Conservation (phyloP, 129 eudicot species). For the Helichrysum umbraculigerum region DNA sequence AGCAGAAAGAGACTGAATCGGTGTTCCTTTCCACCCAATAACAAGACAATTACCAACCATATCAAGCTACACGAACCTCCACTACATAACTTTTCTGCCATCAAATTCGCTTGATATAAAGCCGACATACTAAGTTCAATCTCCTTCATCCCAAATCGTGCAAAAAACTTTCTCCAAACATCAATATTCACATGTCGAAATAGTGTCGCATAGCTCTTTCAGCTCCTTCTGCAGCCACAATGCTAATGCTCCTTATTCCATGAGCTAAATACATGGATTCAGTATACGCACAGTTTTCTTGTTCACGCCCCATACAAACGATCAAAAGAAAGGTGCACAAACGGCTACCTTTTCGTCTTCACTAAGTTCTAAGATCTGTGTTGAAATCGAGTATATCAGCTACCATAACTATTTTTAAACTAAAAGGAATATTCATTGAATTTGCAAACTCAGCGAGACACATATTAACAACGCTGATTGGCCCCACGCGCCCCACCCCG, state of each 20-base stretch:
- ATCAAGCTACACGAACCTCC: slow-evolving; percentile 45
- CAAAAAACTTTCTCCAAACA: slow-evolving; percentile 65
- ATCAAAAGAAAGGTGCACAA: too few relatives aligned
- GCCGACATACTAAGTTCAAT: slow-evolving; percentile 42
- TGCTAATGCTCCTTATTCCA: slow-evolving; percentile 36
- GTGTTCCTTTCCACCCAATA: slow-evolving; percentile 72
- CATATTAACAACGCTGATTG: too few relatives aligned
- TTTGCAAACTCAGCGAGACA: too few relatives aligned
- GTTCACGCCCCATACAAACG: slow-evolving; percentile 36
- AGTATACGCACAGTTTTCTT: slow-evolving; percentile 19
- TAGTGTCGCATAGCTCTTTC: slow-evolving; percentile 53
- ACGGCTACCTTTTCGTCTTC: too few relatives aligned
- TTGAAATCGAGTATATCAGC: too few relatives aligned
- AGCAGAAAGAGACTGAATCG: slow-evolving; percentile 44
- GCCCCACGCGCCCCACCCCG: too few relatives aligned
- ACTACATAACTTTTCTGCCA: slow-evolving; percentile 29
- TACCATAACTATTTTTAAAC: too few relatives aligned
- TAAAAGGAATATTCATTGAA: too few relatives aligned
- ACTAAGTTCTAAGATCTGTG: too few relatives aligned
- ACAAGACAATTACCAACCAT: slow-evolving; percentile 39
- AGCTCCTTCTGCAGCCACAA: slow-evolving; percentile 51
- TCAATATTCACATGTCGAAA: slow-evolving; percentile 42
- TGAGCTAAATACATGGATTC: slow-evolving; percentile 30
- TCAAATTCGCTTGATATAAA: slow-evolving; percentile 43
- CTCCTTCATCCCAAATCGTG: slow-evolving; percentile 47